Evolutionary conservation across 2,329 filamentous ascomycete genomes (phyloP).

Genomic region (Colletotrichum cuscutae): DNA sequence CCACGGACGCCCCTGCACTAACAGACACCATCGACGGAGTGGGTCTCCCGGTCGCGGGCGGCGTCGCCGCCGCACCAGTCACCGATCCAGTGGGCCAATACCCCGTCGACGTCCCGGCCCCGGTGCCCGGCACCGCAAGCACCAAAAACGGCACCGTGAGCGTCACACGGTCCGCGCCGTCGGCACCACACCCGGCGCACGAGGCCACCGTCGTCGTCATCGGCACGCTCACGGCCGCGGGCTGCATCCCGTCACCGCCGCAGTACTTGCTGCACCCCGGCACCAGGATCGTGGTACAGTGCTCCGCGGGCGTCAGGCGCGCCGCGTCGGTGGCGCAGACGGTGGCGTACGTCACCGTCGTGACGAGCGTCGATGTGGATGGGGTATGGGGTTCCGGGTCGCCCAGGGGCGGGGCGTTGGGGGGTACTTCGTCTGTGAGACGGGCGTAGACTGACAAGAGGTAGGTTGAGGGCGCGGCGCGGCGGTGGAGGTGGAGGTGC

Average conservation of each 20-base stretch:
- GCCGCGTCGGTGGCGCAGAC: constrained; percentile 47
- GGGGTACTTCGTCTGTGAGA: constrained; percentile 42
- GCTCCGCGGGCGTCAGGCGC: constrained; percentile 44
- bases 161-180: constrained; percentile 45
- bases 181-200: constrained; percentile 44
- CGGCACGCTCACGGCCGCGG: constrained; percentile 31
- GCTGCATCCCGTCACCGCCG: constrained; percentile 30
- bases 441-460: constrained; percentile 58
- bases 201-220: constrained; percentile 43
- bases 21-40: constrained; percentile 11
- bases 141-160: constrained; percentile 44
- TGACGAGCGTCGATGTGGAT: constrained; percentile 24
- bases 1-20: constrained; percentile 14
- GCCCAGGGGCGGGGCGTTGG: constrained; percentile 45
- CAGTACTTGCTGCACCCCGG: constrained; percentile 39
- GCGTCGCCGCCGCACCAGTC: not conserved
- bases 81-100: constrained; percentile 4
- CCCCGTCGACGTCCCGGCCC: constrained; percentile 24
- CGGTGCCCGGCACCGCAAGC: constrained; percentile 23
- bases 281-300: constrained; percentile 43
- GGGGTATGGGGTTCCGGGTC: constrained; percentile 42
- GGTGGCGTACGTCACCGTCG: constrained; percentile 45
- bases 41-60: constrained; percentile 1
- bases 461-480: constrained; percentile 42
- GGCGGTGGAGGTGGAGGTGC: constrained; percentile 35